Base-by-base conservation (phyloP, 1,139 yeast genomes). In the Taphrina flavorubra region DNA sequence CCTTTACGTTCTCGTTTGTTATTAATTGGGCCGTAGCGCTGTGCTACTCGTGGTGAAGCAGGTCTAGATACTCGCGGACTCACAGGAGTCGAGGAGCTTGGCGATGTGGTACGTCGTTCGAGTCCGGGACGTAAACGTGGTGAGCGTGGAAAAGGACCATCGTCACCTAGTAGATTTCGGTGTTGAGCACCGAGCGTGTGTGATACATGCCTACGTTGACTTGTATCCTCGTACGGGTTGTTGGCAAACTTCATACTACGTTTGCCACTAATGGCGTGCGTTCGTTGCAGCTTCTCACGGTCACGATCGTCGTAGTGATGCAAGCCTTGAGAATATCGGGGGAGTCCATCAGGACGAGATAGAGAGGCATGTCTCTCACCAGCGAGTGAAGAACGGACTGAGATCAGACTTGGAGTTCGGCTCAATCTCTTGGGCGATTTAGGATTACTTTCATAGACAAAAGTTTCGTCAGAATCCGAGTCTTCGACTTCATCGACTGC, bases 401-500 rank as follows among this genome's bases (percentile, higher is more conserved):
- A 63, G 18, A 34, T 14, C 20, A 55, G 34, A 46, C 67, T 63
- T 6, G 67, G 56, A 4, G 59, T 44, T 6, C 61, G 18, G n/a
- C 67, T 63, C n/a, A 44, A 25, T 8, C 67, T 46, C 42, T 53
- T 53, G 4, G 67, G 67, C 18, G 67, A 63, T 16, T 58, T 42
- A 18, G 67, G 67, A 49, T 65, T 57, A 39, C 62, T 85, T 74
- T 92, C 97, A 77, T 92, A 92, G 13, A 92, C 97, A 81, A 92
- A 92, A 0, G 97, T 90, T 77, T 94, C 98, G 74, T 92, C 97
- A 55, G 92, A 87, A 76, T 91, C 97, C 53, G 92, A 87, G 59
- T 89, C 85, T 70, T 89, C 92, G 36, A 86, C 91, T 74, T 91
- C 97, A 74, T 90, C 97, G 8, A 92, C 96, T 0, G 98, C 98